phyloP scores from a whole-genome alignment of 1,284 basidiomycete genomes.

The Ceratobasidium sp. region DNA sequence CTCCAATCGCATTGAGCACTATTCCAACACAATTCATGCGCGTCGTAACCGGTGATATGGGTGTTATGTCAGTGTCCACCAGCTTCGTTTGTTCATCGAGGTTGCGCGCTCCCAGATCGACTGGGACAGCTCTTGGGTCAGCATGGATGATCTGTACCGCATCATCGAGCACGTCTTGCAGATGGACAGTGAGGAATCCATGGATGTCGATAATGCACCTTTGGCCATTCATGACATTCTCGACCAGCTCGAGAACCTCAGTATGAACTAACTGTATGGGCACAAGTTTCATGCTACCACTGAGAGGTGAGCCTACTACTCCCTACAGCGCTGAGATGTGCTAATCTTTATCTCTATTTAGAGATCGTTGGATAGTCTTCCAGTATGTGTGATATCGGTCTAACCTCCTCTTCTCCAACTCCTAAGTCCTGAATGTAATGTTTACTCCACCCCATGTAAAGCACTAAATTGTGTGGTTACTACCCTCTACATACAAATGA shows the following conservation, averaged over 20 bases:
- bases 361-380: too few species aligned
- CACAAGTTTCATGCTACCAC: too few species aligned
- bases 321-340: too few species aligned
- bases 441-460: too few species aligned
- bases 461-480: too few species aligned
- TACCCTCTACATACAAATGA: too few species aligned
- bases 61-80: neutral
- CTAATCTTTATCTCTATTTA: too few species aligned
- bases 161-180: neutral
- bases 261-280: too few species aligned
- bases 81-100: slow-evolving; percentile 1
- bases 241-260: neutral
- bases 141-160: neutral
- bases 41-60: neutral
- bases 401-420: too few species aligned
- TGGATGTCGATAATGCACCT: neutral
- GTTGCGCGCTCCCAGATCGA: neutral
- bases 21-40: neutral
- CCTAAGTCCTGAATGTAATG: too few species aligned
- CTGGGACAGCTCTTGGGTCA: neutral
- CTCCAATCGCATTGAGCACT: neutral
- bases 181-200: neutral
- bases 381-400: too few species aligned
- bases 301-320: too few species aligned
- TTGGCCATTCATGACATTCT: neutral